These are phyloP conservation scores for Dryas integrifolia DNA, from an alignment of 331 rosid genomes.

Conservation along the genomic window DNA sequence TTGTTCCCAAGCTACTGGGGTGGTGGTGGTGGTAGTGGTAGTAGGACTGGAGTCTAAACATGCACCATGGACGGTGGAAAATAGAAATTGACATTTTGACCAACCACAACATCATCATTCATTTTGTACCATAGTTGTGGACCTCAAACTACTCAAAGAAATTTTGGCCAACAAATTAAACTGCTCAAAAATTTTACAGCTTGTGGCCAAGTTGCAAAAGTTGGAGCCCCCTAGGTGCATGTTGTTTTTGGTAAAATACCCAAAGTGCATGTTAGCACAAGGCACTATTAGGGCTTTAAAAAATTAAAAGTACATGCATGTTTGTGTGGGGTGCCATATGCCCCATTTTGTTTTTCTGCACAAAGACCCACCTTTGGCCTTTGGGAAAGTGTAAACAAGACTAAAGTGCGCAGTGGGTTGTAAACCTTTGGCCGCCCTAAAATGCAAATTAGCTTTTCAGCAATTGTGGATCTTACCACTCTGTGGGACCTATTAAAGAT, in stretches of 20 bases:
- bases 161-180: no score
- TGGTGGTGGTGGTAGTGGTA: background rate
- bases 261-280: conserved; percentile 14
- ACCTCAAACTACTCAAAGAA: conserved; percentile 8
- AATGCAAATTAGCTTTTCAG: conserved; percentile 27
- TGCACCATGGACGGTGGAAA: conserved; percentile 37
- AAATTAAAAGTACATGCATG: background rate
- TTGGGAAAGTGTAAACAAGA: conserved; percentile 30
- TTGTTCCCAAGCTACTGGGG: conserved; percentile 28
- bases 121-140: conserved; percentile 14
- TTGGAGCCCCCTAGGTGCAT: background rate
- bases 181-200: background rate
- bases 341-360: background rate
- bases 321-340: conserved; percentile 23
- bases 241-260: background rate
- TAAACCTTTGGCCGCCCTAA: conserved; percentile 49
- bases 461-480: conserved; percentile 39
- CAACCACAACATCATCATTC: conserved; percentile 11
- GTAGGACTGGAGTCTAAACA: conserved; percentile 14
- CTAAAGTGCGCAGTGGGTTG: conserved; percentile 34
- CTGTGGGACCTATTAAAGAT: conserved; percentile 36
- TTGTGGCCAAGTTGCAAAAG: background rate
- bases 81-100: conserved; percentile 41
- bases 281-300: conserved; percentile 1
- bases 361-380: conserved; percentile 21